Evolutionary conservation across 352 stramenopile genomes (phyloP), one percentile per base, ranked within the genome.

Genomic region (Thraustochytrium sp.): DNA sequence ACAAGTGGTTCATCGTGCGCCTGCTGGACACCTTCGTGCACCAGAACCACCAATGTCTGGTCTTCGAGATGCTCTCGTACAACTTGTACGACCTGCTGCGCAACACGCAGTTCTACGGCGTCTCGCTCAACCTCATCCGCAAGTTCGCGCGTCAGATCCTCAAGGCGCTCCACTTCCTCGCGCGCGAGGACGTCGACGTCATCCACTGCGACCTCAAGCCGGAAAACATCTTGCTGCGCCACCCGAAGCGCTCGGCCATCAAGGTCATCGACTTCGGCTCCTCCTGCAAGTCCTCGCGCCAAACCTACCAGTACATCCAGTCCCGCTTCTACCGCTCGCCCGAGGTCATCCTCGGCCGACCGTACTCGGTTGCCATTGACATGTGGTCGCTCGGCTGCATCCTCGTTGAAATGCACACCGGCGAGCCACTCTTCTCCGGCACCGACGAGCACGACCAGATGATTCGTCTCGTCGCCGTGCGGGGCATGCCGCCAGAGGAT

Each of bases 381-480:
- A 98, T 99, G 92, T 99, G 97, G 97, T 98, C 94, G 63, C 87
- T 99, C 61, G 97, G 97, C 11, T 99, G 96, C 90, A 99, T 99
- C 82, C 88, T 99, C 23, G 96, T 96, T 36, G 96, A 99, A 78
- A 97, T 99, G 93, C 95, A 99, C 87, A 99, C 96, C 1, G 97
- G 96, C 31, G 96, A 98, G 83, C 96, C 96, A 9, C 87, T 99
- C 0, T 99, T 99, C 88, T 94, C 92, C 18, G 97, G 96, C 3
- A 92, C 90, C 1, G 93, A 99, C 87, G 93, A 98, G 85, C 90
- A 96, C 83, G 96, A 99, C 87, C 96, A 99, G 84, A 93, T 99
- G 85, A 92, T 94, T 84, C 94, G 97, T 85, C 98, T 99, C 88
- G 93, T 97, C 23, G 87, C 89, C 55, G 88, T 93, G 9, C n/a